Base-by-base conservation (phyloP, 345 rosid genomes). In the Psidium friedrichsthalianum region DNA sequence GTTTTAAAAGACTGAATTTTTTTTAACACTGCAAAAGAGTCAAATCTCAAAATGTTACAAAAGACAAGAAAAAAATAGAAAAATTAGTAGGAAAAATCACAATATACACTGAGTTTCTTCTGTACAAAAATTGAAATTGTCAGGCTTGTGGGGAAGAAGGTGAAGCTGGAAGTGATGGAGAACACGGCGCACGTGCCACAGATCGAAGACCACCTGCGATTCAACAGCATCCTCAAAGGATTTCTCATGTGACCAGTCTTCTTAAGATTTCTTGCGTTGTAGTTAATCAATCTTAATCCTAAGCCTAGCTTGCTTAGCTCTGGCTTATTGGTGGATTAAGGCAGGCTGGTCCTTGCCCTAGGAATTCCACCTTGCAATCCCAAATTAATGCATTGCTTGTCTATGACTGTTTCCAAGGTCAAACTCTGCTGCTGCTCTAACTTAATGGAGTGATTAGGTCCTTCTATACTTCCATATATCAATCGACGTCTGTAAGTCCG, bases 111-210 rank as follows among this genome's bases (percentile, higher is more conserved):
- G 5, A 53, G 55, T 53, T 53, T 53, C 55, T 4, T 53, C 20
- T 53, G 55, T 53, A 53, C 55, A 51, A 14, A 53, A 53, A 14
- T 69, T 0, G 80, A 69, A 32, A 15, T 25, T 80, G 90, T 89
- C 90, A 96, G 99, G 94, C 55, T 94, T 76, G 83, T 95, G 15
- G 99, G 98, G 87, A 89, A 91, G 90, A 93, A 93, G 56, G 90
- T 93, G 81, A 93, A 88, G 86, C 59, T 96, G 86, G 95, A 95
- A 85, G 84, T 93, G 64, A 90, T 96, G 83, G 76, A 89, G 82
- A 89, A 93, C 49, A 89, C 99, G 29, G 91, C 98, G 3, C 99
- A 96, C 83, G 91, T 96, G 76, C 98, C 97, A 16, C 99, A 96
- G 87, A 88, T 92, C 51, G 99, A 96, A 86, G 85, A 91, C 55